Base-by-base conservation (phyloP, 83 land plant genomes). In the Picea mariana region DNA sequence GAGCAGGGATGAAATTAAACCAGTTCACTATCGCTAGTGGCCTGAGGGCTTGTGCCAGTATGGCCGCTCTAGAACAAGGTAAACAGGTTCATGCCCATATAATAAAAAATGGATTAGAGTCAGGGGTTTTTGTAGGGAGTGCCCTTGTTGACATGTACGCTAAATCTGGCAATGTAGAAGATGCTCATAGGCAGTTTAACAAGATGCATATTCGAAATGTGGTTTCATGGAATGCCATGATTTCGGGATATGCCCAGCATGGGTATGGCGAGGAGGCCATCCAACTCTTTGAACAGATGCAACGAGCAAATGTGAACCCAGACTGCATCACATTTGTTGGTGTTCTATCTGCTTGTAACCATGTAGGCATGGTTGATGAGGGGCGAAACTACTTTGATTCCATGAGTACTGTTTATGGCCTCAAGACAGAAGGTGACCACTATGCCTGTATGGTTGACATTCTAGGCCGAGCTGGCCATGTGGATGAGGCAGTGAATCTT, bases 401-500 rank as follows among this genome's bases (percentile, higher is more conserved):
- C 23, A 92, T 89, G 90, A 59, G 65, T 26, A 65, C 77, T 16
- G 38, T 63, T 27, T 81, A 91, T 78, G 83, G 82, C 8, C 61
- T 91, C 44, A 12, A 34, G 9, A 84, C 91, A 44, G 82, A 88
- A 18, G 81, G 44, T 15, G 89, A 91, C 66, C 85, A 89, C 69
- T 91, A 91, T 78, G 91, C 88, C 4, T 91, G 93, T 79, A 85
- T 89, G 85, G 85, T 89, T 82, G 91, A 91, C 80, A 27, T 89
- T 49, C 87, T 91, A 67, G 89, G 88, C 63, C 91, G 89, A 64
- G 91, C 86, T 42, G 91, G 89, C 60, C 65, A 63, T 21, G 64
- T 89, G 44, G 79, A 82, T 47, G 88, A 89, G 15, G 91, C 90
- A 12, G 82, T 42, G 84, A 60, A 44, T 18, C 84, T 89, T 24